Evolutionary conservation across 2,329 filamentous ascomycete species (phyloP).

Genomic region (Colletotrichum agaves): DNA sequence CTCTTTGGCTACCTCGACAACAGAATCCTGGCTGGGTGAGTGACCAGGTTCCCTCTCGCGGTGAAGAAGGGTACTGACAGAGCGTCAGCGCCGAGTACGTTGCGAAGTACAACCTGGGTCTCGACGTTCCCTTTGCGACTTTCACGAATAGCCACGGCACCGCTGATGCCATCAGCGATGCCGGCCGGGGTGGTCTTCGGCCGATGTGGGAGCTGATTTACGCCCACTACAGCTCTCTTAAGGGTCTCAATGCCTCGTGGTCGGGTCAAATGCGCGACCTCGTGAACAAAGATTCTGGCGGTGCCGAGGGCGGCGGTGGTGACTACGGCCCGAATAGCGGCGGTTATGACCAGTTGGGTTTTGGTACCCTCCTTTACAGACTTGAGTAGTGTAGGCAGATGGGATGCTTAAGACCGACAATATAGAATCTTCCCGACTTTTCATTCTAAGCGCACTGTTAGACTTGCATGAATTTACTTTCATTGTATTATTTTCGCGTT

Average conservation of each 20-base stretch:
- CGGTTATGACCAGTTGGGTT: slow-evolving; percentile 52
- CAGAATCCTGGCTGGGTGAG: slow-evolving; percentile 49
- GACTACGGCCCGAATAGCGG: slow-evolving; percentile 54
- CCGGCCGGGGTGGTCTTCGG: slow-evolving; percentile 47
- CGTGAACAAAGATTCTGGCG: slow-evolving; percentile 46
- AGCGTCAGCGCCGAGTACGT: slow-evolving; percentile 48
- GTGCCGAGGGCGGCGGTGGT: slow-evolving; percentile 56
- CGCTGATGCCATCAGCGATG: slow-evolving; percentile 47
- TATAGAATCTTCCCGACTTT: not conserved
- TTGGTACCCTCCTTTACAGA: slow-evolving; percentile 44
- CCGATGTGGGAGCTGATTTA: slow-evolving; percentile 54
- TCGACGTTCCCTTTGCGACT: slow-evolving; percentile 54
- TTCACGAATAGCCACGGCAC: slow-evolving; percentile 52
- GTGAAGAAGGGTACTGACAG: slow-evolving; percentile 13
- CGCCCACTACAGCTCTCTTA: slow-evolving; percentile 52
- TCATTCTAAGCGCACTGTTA: not conserved
- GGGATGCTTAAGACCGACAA: not conserved
- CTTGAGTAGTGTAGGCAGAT: not conserved
- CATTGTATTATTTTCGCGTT: too few relatives aligned
- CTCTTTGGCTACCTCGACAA: slow-evolving; percentile 49
- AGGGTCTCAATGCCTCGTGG: slow-evolving; percentile 50
- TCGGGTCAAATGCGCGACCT: slow-evolving; percentile 50
- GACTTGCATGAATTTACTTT: not conserved
- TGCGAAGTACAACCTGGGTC: slow-evolving; percentile 54
- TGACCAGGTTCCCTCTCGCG: not conserved